Evolutionary conservation across 345 rosid species (phyloP).

Genomic region (Sisymbrium altissimum): DNA sequence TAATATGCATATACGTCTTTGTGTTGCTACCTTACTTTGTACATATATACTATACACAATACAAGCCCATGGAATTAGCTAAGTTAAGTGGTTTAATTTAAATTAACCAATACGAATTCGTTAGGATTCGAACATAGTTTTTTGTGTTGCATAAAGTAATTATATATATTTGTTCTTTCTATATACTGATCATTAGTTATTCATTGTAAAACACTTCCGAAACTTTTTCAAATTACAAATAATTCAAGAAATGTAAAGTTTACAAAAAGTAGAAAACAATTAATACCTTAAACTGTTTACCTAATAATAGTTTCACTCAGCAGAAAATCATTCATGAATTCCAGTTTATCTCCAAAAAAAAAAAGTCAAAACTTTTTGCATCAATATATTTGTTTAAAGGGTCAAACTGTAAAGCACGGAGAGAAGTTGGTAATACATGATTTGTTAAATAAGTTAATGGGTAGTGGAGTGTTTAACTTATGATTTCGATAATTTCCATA

Average conservation of each 20-base stretch:
- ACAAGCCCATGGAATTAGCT: background rate
- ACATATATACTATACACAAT: background rate
- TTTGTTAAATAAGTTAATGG: background rate
- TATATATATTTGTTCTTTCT: too few relatives aligned
- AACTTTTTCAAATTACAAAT: background rate
- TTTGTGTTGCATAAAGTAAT: background rate
- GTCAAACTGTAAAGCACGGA: background rate
- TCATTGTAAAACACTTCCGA: background rate
- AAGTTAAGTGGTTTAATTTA: background rate
- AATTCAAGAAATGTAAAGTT: background rate
- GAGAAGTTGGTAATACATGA: background rate
- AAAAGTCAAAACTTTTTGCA: background rate
- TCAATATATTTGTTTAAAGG: background rate
- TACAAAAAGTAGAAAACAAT: background rate
- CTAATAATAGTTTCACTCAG: background rate
- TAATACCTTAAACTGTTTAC: background rate
- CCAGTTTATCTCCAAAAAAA: background rate
- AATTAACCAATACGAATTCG: background rate
- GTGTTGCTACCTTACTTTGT: background rate
- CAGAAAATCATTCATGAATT: background rate
- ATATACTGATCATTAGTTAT: background rate
- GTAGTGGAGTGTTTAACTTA: constrained; percentile 9
- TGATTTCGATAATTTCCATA: background rate
- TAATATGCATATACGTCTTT: background rate
- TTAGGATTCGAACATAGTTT: background rate